These are phyloP conservation scores for Cylindrodendrum hubeiense DNA, from an alignment of 2,329 filamentous ascomycete genomes.

Conservation along the genomic window DNA sequence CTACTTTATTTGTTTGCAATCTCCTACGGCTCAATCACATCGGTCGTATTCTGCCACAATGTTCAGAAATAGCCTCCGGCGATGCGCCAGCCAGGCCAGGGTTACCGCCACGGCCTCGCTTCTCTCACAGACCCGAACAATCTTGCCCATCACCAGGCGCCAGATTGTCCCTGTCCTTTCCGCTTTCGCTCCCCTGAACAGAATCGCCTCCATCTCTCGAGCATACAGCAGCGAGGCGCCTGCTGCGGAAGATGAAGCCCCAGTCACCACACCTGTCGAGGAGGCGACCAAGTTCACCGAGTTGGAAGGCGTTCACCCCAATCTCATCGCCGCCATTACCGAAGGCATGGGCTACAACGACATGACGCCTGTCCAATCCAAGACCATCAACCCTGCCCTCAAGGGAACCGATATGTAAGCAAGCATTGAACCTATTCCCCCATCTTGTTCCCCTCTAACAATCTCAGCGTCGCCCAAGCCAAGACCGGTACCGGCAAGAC, in stretches of 20 bases:
- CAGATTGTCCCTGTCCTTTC: slow-evolving; percentile 35
- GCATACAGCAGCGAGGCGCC: slow-evolving; percentile 56
- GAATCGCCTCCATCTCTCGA: slow-evolving; percentile 44
- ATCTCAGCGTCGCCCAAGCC: slow-evolving; percentile 84
- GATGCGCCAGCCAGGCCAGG: slow-evolving; percentile 54
- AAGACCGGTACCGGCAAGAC: slow-evolving; percentile 99
- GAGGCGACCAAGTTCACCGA: slow-evolving; percentile 58
- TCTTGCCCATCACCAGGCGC: slow-evolving; percentile 41
- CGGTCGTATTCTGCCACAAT: slow-evolving; percentile 33
- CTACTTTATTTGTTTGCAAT: slow-evolving; percentile 3
- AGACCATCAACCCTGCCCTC: slow-evolving; percentile 85
- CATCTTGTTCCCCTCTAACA: slow-evolving; percentile 17
- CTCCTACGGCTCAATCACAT: neutral
- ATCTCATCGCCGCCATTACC: slow-evolving; percentile 77
- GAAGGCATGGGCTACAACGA: slow-evolving; percentile 79
- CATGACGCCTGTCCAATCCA: slow-evolving; percentile 94
- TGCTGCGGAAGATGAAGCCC: slow-evolving; percentile 38
- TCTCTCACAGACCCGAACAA: slow-evolving; percentile 45
- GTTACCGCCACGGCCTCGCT: slow-evolving; percentile 45
- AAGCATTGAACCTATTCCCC: slow-evolving; percentile 53
- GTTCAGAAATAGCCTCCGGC: slow-evolving; percentile 55
- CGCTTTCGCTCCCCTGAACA: slow-evolving; percentile 34
- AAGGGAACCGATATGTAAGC: slow-evolving; percentile 86
- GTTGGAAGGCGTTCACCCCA: slow-evolving; percentile 69
- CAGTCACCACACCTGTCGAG: slow-evolving; percentile 31